Conservation (phyloP, 176 grass and related monocot genomes). For the Raddia guianensis region DNA sequence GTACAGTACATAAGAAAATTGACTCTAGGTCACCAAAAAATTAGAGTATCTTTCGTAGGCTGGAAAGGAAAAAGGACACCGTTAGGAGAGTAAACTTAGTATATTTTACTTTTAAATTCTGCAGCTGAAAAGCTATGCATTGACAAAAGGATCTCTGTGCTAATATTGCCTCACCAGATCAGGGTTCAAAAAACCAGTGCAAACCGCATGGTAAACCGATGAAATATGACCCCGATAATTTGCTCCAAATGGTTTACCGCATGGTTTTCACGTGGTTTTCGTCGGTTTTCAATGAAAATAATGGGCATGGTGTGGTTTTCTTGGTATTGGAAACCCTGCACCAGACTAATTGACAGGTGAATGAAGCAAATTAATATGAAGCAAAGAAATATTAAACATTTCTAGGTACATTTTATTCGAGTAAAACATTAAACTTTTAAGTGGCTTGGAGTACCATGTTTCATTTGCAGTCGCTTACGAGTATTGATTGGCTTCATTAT, state of each 20-base stretch:
- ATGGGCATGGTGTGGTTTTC: too few species aligned
- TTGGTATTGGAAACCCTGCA: too few species aligned
- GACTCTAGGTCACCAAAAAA: neutral
- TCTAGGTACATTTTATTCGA: neutral
- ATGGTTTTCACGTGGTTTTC: too few species aligned
- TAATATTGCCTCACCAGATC: neutral
- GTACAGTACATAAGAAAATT: neutral
- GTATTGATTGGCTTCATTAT: too few species aligned
- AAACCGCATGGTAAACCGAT: too few species aligned
- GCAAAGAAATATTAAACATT: slow-evolving; percentile 2
- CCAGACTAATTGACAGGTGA: neutral
- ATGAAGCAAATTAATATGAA: neutral
- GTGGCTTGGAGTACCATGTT: too few species aligned
- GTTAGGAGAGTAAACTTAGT: neutral
- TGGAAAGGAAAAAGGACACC: neutral
- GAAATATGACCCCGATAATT: too few species aligned
- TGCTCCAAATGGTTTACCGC: too few species aligned
- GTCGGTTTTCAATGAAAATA: too few species aligned
- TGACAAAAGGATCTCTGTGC: neutral
- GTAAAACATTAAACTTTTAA: neutral
- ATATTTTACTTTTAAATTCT: neutral
- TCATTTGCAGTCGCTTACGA: too few species aligned
- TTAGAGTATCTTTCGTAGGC: neutral
- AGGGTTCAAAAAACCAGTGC: too few species aligned
- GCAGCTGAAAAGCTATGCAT: neutral